A percentile compares a stretch with the other conserved stretches of the same genome.
phyloP scores from a whole-genome alignment of 345 rosid genomes.

The Pseudoturritis turrita region DNA sequence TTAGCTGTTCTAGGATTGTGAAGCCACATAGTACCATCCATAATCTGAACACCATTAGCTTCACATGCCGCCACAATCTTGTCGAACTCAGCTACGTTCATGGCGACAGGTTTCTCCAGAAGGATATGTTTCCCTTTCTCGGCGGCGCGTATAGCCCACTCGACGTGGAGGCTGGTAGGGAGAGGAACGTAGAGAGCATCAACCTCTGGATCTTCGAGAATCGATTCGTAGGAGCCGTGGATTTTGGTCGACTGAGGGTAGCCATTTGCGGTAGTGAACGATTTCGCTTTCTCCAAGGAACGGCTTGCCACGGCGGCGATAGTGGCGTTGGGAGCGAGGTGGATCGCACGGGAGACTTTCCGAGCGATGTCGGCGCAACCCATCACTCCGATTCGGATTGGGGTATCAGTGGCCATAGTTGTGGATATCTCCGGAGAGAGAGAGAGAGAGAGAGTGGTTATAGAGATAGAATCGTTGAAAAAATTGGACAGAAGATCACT shows the following conservation, averaged over 20 bases:
- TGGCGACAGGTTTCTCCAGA: slow-evolving; percentile 76
- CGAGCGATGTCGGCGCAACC: slow-evolving; percentile 84
- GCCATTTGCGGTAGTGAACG: slow-evolving; percentile 55
- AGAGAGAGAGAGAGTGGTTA: background rate
- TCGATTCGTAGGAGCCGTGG: slow-evolving; percentile 70
- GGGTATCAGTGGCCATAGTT: slow-evolving; percentile 25
- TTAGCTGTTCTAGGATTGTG: slow-evolving; percentile 65
- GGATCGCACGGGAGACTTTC: slow-evolving; percentile 65
- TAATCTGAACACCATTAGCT: slow-evolving; percentile 69
- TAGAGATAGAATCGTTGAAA: background rate
- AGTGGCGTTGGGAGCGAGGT: slow-evolving; percentile 60
- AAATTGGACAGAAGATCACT: no score
- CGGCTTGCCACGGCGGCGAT: slow-evolving; percentile 74
- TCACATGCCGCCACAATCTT: slow-evolving; percentile 57
- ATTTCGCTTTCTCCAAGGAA: slow-evolving; percentile 53
- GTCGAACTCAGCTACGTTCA: slow-evolving; percentile 61
- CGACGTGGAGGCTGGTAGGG: slow-evolving; percentile 69
- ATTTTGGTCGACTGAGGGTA: slow-evolving; percentile 53
- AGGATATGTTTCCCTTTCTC: slow-evolving; percentile 74
- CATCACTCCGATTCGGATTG: slow-evolving; percentile 56
- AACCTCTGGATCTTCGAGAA: slow-evolving; percentile 63
- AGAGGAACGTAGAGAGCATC: slow-evolving; percentile 76
- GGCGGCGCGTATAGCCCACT: slow-evolving; percentile 72
- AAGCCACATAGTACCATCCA: slow-evolving; percentile 97
- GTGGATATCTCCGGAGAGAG: background rate